Percentiles rank a stretch among this genome's conserved stretches.
Conservation (phyloP, 2,329 filamentous ascomycete species). For the Hawksworthiomyces lignivorus region DNA sequence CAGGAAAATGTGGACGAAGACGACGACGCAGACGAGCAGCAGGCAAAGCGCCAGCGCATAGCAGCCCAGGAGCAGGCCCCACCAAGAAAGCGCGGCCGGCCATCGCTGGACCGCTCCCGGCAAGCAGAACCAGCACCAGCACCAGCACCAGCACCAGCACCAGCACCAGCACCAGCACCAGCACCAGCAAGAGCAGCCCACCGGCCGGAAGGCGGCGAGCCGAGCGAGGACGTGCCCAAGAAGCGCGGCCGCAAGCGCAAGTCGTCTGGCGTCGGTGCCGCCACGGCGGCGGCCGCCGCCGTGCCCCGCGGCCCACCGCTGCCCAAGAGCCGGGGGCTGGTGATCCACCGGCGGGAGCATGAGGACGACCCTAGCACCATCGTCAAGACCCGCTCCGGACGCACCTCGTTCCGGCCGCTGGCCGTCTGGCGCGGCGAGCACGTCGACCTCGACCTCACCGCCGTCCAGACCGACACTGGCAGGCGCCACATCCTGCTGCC, state of each 20-base stretch:
- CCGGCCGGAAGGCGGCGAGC: no score
- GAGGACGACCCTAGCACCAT: slow-evolving; percentile 36
- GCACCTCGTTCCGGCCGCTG: slow-evolving; percentile 69
- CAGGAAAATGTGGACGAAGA: slow-evolving; percentile 18
- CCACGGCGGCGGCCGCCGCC: slow-evolving; percentile 35
- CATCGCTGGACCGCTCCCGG: slow-evolving; percentile 1
- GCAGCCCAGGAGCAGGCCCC: neutral
- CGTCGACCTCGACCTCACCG: slow-evolving; percentile 59
- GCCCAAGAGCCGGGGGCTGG: slow-evolving; percentile 46
- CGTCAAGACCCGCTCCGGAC: slow-evolving; percentile 62
- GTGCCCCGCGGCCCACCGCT: slow-evolving; percentile 48
- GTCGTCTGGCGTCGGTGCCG: slow-evolving; percentile 35
- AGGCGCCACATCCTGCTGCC: slow-evolving; percentile 42
- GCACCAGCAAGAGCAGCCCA: slow-evolving; percentile 21
- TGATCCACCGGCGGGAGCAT: slow-evolving; percentile 40
- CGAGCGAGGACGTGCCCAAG: no score
- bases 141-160: slow-evolving; percentile 16
- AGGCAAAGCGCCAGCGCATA: slow-evolving; percentile 11
- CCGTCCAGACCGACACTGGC: slow-evolving; percentile 34
- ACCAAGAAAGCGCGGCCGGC: neutral
- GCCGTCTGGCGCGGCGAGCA: slow-evolving; percentile 83
- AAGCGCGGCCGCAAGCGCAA: slow-evolving; percentile 27
- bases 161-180: neutral
- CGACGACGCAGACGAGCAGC: slow-evolving; percentile 18
- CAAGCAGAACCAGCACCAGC: slow-evolving; percentile 16